phyloP scores from a whole-genome alignment of 1,284 basidiomycete species.

The Fomitopsis betulina region DNA sequence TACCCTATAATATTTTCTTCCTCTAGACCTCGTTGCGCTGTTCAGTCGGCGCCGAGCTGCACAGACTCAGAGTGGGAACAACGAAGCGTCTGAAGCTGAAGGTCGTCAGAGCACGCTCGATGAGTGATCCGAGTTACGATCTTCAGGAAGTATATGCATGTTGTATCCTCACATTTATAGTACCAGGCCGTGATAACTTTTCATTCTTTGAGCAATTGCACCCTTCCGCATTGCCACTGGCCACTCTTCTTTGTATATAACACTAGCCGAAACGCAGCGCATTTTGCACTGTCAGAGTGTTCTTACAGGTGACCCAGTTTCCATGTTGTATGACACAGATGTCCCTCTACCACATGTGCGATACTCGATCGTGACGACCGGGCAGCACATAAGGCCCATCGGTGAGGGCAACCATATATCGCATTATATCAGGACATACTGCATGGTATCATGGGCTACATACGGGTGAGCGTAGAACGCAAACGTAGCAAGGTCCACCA shows the following conservation, averaged over 20 bases:
- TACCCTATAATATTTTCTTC: background rate
- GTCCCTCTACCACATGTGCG: no score
- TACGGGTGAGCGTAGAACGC: background rate
- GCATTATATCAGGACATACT: background rate
- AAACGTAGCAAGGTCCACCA: background rate
- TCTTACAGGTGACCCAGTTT: no score
- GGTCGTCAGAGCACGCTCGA: conserved; percentile 20
- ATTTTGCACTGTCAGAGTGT: no score
- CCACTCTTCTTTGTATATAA: no score
- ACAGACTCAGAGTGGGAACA: background rate
- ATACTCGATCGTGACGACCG: no score
- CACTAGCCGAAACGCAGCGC: no score
- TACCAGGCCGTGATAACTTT: background rate
- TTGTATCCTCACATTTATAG: no score
- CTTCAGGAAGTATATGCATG: no score
- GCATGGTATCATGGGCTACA: background rate
- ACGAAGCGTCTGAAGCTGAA: background rate
- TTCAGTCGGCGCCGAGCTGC: conserved; percentile 16
- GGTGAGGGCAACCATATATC: background rate
- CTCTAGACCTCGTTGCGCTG: conserved; percentile 16
- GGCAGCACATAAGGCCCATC: no score
- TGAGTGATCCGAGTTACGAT: conserved; percentile 1
- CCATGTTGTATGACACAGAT: no score
- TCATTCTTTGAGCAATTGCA: background rate
- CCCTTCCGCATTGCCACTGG: no score